Percentiles rank a stretch among this genome's conserved stretches.
Evolutionary conservation across 108 stramenopile species (phyloP).

Genomic region (Chaetoceros muelleri): DNA sequence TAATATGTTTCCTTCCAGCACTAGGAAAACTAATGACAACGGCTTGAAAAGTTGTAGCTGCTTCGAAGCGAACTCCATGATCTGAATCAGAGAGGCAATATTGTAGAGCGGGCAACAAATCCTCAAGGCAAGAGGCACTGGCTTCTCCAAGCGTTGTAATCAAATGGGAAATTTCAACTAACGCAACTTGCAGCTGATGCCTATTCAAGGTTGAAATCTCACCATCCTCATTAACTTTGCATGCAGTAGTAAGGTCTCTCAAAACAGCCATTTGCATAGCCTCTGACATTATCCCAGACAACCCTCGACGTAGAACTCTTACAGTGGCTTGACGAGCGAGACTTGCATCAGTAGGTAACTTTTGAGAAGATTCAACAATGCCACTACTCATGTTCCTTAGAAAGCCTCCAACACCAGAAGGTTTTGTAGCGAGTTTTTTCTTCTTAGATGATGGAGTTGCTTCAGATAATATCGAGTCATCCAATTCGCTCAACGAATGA

Average conservation of each 20-base stretch:
- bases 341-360: conserved; percentile 39
- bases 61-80: conserved; percentile 76
- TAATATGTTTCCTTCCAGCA: conserved; percentile 35
- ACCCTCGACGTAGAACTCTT: conserved; percentile 54
- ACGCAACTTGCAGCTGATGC: conserved; percentile 64
- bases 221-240: conserved; percentile 17
- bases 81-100: conserved; percentile 50
- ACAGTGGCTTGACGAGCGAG: conserved; percentile 46
- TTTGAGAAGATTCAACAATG: neutral
- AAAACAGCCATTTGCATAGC: conserved; percentile 48
- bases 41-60: conserved; percentile 52
- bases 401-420: conserved; percentile 3
- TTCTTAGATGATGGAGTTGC: conserved; percentile 15
- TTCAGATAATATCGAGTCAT: neutral
- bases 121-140: conserved; percentile 48
- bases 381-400: neutral
- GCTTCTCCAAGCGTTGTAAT: conserved; percentile 62
- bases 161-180: conserved; percentile 75
- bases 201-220: conserved; percentile 29
- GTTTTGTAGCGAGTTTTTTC: conserved; percentile 13
- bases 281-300: conserved; percentile 64
- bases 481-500: neutral
- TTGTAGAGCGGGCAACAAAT: conserved; percentile 37
- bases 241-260: conserved; percentile 42
- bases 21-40: conserved; percentile 51